Base-by-base conservation (phyloP, 2,329 filamentous ascomycete species). In the Colletotrichum sidae region DNA sequence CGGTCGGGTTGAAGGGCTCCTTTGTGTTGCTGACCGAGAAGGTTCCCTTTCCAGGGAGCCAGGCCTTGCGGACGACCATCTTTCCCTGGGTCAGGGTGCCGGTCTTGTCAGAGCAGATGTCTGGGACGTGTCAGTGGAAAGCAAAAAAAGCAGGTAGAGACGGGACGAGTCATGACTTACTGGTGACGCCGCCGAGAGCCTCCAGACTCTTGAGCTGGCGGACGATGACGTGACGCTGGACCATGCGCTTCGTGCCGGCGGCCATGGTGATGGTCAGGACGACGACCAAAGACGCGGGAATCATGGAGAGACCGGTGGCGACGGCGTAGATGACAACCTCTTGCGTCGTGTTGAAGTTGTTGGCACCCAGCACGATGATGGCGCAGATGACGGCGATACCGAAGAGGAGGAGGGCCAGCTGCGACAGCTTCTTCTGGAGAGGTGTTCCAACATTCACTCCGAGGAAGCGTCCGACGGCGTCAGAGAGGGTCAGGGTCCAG, bases 371-470 rank as follows among this genome's bases (percentile, higher is more conserved):
- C 15, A 83, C 80, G 55, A 83, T 82, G 61, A 83, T 76, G 33
- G 79, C 79, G 54, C 81, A 80, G 55, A 83, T 64, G 41, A 82
- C 71, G 49, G 80, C 90, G 39, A 89, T 84, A 52, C 82, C 86
- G 70, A 92, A 91, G 2, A 92, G 84, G 2, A 89, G 76, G 34
- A 91, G 84, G 6, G 90, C 90, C 61, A 93, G 85, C 75, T 90
- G 89, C 71, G 88, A 90, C 52, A 92, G 79, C 74, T 90, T 91
- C 69, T 85, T 86, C 74, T 92, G 89, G 38, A 93, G 80, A 1
- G 90, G 90, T 11, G 90, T 92, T 44, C 90, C 90, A 38, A 87
- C 78, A 44, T 76, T 78, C 65, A 81, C 73, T 52, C 80, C 84
- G 55, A 86, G 83, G 72, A 86, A 81, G 67, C 81, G 76, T 17